Evolutionary conservation across 148 eudicot genomes (phyloP), one percentile per base, ranked within the genome.

Genomic region (Limonium bicolor): DNA sequence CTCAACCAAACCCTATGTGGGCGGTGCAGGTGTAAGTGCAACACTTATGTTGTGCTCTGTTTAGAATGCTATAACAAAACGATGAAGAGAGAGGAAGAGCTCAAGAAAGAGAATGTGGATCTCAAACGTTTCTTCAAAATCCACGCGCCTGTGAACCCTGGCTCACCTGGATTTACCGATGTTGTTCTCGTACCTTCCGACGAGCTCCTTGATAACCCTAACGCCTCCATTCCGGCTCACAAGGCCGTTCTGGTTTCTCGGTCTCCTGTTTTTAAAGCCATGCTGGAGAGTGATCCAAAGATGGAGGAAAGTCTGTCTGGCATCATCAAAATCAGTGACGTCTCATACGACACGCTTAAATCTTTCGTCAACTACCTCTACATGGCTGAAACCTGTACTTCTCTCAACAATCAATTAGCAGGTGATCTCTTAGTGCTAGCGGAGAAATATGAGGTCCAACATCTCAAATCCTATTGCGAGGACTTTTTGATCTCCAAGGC

Each of bases 31-130:
- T n/a, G n/a, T n/a, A n/a, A n/a, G n/a, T n/a, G n/a, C n/a, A n/a
- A n/a, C n/a, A n/a, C n/a, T n/a, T n/a, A n/a, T n/a, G n/a, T n/a
- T n/a, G n/a, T n/a, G n/a, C n/a, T n/a, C n/a, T n/a, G n/a, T n/a
- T n/a, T n/a, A n/a, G 95, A 86, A 61, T 86, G 95, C 47, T 81
- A 86, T 67, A 83, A 80, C 48, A 83, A 86, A 35, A 92, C 95
- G 0, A 73, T 83, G 38, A 92, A 86, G 59, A 86, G 86, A 1
- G 80, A 86, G 50, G 83, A 86, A 30, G 92, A 74, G 46, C 73
- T 69, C 20, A 75, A 86, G 64, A 59, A 76, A 2, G 81, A 86
- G 72, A 86, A 77, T 60, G 78, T 80, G 0, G 83, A 74, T 9
- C 82, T 86, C 38, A 86, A 78, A 24, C 34, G 83, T 17, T 86